phyloP scores from a whole-genome alignment of 306 rosid species.

The Vigna angularis region DNA sequence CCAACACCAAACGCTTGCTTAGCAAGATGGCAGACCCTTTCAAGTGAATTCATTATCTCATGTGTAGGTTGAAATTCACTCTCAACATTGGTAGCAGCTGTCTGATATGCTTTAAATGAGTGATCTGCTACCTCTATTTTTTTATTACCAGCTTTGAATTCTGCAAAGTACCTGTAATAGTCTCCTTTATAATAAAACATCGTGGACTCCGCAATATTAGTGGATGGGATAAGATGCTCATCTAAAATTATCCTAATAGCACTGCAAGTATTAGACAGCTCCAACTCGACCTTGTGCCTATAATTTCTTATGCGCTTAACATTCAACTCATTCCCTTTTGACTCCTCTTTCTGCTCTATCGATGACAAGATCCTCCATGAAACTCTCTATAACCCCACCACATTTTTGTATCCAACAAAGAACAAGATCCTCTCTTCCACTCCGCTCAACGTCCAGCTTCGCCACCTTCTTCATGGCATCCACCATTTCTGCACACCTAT shows the following conservation, averaged over 20 bases:
- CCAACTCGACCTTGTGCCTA: constrained; percentile 53
- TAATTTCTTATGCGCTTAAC: constrained; percentile 46
- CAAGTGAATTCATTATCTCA: no score
- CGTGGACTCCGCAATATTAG: constrained; percentile 43
- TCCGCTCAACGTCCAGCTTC: constrained; percentile 51
- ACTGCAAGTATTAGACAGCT: constrained; percentile 51
- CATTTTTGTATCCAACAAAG: constrained; percentile 58
- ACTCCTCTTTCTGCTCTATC: constrained; percentile 52
- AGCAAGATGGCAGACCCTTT: no score
- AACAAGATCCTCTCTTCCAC: constrained; percentile 59
- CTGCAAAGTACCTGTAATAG: constrained; percentile 52
- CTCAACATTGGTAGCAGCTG: no score
- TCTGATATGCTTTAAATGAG: constrained; percentile 54
- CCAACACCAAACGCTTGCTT: no score
- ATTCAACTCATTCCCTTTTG: constrained; percentile 52
- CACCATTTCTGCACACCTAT: constrained; percentile 52
- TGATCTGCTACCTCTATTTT: constrained; percentile 54
- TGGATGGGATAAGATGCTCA: constrained; percentile 61
- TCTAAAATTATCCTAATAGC: constrained; percentile 55
- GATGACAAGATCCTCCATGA: constrained; percentile 60
- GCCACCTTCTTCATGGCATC: constrained; percentile 51
- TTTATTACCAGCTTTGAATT: constrained; percentile 46
- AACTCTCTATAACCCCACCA: constrained; percentile 52
- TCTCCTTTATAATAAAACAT: constrained; percentile 57
- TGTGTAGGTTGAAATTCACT: no score